These are phyloP conservation scores for Nicotiana rustica DNA, from an alignment of 305 asterid genomes.

Conservation along the genomic window DNA sequence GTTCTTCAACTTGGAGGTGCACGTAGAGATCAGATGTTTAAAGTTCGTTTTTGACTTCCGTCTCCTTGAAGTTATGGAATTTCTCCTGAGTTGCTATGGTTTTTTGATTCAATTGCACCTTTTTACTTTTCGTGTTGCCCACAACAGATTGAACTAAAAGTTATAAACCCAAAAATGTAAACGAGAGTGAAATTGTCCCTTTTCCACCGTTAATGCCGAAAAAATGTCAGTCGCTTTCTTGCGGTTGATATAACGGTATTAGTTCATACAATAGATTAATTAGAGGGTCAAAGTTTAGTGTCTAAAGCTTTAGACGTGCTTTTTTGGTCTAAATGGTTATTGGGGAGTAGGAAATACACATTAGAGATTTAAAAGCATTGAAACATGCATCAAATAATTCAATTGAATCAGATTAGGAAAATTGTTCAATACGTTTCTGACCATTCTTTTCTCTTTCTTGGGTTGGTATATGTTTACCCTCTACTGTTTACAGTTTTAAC, in stretches of 20 bases:
- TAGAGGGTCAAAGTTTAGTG: neutral
- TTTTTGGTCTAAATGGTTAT: no score
- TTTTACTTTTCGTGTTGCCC: neutral
- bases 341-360: no score
- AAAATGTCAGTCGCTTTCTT: neutral
- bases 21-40: neutral
- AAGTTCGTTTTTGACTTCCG: neutral
- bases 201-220: neutral
- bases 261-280: neutral
- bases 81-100: neutral
- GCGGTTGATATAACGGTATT: neutral
- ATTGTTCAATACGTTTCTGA: neutral
- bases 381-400: neutral
- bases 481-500: neutral
- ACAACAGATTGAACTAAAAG: neutral
- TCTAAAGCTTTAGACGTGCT: neutral
- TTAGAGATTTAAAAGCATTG: neutral
- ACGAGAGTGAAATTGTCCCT: neutral
- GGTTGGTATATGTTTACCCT: neutral
- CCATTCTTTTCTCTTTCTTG: neutral
- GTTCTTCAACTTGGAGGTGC: slow-evolving; percentile 26
- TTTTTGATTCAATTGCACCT: neutral
- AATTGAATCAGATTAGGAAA: neutral
- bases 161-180: neutral
- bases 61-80: neutral